Evolutionary conservation across 805 yeast genomes (phyloP).

Genomic region (Hanseniaspora clermontiae): DNA sequence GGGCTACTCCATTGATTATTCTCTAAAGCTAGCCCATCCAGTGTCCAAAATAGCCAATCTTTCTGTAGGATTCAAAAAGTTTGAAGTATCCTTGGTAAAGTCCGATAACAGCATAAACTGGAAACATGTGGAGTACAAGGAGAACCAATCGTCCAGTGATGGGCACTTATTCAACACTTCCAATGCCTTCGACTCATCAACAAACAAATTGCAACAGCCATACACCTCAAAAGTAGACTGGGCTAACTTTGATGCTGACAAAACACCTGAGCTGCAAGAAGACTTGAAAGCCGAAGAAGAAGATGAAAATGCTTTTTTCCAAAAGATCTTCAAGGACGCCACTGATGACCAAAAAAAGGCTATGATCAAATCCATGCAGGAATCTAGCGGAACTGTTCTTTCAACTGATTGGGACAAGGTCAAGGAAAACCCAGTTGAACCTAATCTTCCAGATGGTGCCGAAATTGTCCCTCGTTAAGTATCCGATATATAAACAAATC

Average conservation of each 20-base stretch:
- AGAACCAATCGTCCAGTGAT: not conserved
- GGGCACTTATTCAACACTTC: slow-evolving; percentile 10
- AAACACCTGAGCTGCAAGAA: slow-evolving; percentile 29
- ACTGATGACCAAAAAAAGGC: slow-evolving; percentile 84
- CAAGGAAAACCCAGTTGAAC: slow-evolving; percentile 45
- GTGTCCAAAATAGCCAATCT: slow-evolving; percentile 24
- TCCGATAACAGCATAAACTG: slow-evolving; percentile 33
- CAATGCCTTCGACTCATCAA: slow-evolving; percentile 1
- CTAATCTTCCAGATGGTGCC: slow-evolving; percentile 66
- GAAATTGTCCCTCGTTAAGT: slow-evolving; percentile 41
- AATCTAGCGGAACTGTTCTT: slow-evolving; percentile 84
- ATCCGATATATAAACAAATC: not conserved
- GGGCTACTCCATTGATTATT: slow-evolving; percentile 31
- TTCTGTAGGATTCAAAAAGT: slow-evolving; percentile 46
- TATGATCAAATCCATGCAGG: slow-evolving; percentile 92
- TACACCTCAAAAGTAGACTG: slow-evolving; percentile 59
- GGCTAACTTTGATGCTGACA: slow-evolving; percentile 43
- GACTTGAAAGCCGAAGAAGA: slow-evolving; percentile 4
- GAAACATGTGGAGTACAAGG: slow-evolving; percentile 34
- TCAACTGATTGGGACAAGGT: slow-evolving; percentile 94
- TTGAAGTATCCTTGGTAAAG: slow-evolving; percentile 57
- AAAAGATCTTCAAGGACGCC: slow-evolving; percentile 57
- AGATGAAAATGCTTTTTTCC: slow-evolving; percentile 52
- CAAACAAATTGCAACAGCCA: slow-evolving; percentile 36
- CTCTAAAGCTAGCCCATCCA: slow-evolving; percentile 9